Evolutionary conservation across 768 basidiomycete genomes (phyloP).

Genomic region (Naganishia vaughanmartiniae): DNA sequence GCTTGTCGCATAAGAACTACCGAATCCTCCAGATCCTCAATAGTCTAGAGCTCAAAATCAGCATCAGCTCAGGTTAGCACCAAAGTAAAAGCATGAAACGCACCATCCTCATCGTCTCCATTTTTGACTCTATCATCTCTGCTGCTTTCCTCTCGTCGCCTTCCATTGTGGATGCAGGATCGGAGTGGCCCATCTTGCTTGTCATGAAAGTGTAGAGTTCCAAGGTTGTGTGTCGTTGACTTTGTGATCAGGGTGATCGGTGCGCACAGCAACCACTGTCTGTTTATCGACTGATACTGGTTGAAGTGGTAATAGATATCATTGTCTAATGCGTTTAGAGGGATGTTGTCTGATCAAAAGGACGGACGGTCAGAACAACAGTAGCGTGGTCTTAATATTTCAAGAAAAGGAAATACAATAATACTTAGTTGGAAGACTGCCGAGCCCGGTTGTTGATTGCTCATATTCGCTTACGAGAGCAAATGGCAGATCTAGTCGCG

Average conservation of each 20-base stretch:
- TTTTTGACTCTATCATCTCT: background rate
- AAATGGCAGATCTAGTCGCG: background rate
- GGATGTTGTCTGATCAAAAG: no score
- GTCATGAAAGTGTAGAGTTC: background rate
- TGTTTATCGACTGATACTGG: background rate
- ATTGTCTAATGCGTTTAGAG: background rate
- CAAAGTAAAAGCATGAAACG: background rate
- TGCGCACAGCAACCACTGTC: background rate
- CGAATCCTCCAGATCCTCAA: slow-evolving; percentile 27
- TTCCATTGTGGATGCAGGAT: background rate
- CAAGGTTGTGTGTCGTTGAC: background rate
- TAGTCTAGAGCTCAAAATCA: background rate
- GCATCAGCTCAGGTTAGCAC: background rate
- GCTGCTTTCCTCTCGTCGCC: slow-evolving; percentile 10
- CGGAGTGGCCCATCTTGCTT: background rate
- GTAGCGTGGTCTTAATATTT: background rate
- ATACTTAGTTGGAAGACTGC: background rate
- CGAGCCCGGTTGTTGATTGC: background rate
- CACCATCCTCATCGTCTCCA: slow-evolving; percentile 16
- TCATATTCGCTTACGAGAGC: slow-evolving; percentile 20
- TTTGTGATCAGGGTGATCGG: background rate
- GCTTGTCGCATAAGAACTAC: slow-evolving; percentile 24
- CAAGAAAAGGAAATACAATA: background rate
- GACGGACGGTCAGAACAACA: background rate
- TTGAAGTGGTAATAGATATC: background rate